These are phyloP conservation scores for Lentithecium fluviatile DNA, from an alignment of 495 filamentous ascomycete genomes.

Conservation along the genomic window DNA sequence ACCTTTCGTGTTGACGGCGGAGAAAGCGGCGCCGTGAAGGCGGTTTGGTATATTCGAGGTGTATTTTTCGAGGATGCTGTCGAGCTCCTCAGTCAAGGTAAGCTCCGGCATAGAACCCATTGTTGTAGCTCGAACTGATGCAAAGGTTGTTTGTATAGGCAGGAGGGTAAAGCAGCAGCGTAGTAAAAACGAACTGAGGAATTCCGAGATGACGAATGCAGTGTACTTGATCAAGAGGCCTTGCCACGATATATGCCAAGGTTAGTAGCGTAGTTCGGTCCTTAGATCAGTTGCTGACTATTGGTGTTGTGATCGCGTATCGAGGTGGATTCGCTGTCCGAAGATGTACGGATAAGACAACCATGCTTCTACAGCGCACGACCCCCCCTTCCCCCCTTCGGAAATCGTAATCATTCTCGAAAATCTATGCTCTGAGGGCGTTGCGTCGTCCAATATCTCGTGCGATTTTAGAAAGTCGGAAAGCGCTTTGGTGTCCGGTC, in stretches of 20 bases:
- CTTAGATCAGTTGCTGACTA: not conserved
- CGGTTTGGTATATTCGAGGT: constrained; percentile 14
- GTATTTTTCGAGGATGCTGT: constrained; percentile 25
- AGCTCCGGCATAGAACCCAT: constrained; percentile 26
- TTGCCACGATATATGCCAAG: not conserved
- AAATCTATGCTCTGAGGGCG: not conserved
- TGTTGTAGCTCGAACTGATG: not conserved
- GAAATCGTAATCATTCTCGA: constrained; percentile 2
- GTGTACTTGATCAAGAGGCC: too few species aligned
- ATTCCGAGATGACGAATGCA: too few species aligned
- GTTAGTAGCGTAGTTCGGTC: not conserved
- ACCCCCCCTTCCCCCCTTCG: constrained; percentile 9
- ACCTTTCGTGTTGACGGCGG: constrained; percentile 20
- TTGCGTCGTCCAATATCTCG: not conserved
- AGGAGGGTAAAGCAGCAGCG: not conserved
- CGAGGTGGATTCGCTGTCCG: too few species aligned
- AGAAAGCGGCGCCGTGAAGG: constrained; percentile 23
- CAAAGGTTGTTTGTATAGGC: not conserved
- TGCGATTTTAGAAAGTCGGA: not conserved
- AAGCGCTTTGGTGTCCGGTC: constrained; percentile 18
- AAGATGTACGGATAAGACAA: too few species aligned
- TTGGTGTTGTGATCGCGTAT: too few species aligned
- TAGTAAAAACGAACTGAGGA: not conserved
- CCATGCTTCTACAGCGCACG: too few species aligned
- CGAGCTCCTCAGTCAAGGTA: constrained; percentile 22